These are phyloP conservation scores for Leishmania turanica DNA, from an alignment of 208 protist species.

Conservation along the genomic window DNA sequence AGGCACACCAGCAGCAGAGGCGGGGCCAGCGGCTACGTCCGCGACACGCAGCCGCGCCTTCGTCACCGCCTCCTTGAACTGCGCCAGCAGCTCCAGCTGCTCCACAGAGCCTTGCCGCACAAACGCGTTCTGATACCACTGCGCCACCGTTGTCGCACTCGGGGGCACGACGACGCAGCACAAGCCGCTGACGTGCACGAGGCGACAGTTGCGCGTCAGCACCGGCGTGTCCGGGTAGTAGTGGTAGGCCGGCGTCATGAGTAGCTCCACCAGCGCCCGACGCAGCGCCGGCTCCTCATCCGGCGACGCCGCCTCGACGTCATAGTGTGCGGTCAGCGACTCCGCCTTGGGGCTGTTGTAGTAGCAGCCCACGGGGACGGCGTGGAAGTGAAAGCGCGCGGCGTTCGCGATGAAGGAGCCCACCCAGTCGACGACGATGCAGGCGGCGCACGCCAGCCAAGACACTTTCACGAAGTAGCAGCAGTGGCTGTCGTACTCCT, in stretches of 20 bases:
- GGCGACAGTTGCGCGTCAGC: conserved; percentile 69
- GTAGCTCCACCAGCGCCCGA: conserved; percentile 43
- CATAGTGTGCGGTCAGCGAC: conserved; percentile 42
- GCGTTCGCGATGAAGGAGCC: conserved; percentile 73
- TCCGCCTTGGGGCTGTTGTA: conserved; percentile 35
- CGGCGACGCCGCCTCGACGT: conserved; percentile 32
- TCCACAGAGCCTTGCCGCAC: conserved; percentile 54
- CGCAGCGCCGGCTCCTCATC: conserved; percentile 55
- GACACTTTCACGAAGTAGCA: conserved; percentile 69
- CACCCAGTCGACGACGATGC: conserved; percentile 76
- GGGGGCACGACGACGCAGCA: conserved; percentile 64
- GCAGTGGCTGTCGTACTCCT: conserved; percentile 56
- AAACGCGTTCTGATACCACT: conserved; percentile 81
- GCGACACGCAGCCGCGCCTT: conserved; percentile 21
- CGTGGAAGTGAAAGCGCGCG: conserved; percentile 55
- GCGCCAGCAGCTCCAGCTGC: conserved; percentile 50
- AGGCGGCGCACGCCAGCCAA: conserved; percentile 75
- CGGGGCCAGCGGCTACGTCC: not conserved
- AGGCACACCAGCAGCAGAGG: not conserved
- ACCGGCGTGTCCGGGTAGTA: conserved; percentile 69
- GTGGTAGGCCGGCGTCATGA: conserved; percentile 38
- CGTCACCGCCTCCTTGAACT: conserved; percentile 45
- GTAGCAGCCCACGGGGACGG: conserved; percentile 61
- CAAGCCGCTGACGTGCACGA: conserved; percentile 70
- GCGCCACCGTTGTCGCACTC: conserved; percentile 41